A percentile compares a stretch with the other conserved stretches of the same genome.
Conservation (phyloP, 306 rosid species). For the Erythrophleum fordii region DNA sequence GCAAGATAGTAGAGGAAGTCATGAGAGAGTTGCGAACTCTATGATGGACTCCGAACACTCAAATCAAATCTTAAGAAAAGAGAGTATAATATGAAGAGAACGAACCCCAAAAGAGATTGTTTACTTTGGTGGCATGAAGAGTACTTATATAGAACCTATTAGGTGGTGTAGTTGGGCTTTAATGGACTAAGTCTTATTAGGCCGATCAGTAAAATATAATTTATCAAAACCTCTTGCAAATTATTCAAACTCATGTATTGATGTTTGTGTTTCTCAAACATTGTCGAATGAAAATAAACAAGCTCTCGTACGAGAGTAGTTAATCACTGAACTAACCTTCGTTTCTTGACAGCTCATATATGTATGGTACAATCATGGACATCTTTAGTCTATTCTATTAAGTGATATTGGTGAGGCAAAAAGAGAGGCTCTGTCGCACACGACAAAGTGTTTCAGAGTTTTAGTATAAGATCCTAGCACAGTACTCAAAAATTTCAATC, state of each 20-base stretch:
- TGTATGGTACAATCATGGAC: constrained; percentile 3
- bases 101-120: too few relatives aligned
- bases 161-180: too few relatives aligned
- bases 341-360: constrained; percentile 20
- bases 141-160: too few relatives aligned
- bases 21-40: too few relatives aligned
- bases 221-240: neutral
- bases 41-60: too few relatives aligned
- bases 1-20: too few relatives aligned
- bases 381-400: neutral
- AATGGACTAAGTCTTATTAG: too few relatives aligned
- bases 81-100: too few relatives aligned
- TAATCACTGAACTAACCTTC: neutral
- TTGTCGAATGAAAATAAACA: neutral
- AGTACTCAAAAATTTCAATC: neutral
- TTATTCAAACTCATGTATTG: neutral
- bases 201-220: too few relatives aligned
- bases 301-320: neutral
- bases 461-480: neutral
- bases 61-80: too few relatives aligned
- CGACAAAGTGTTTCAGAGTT: neutral
- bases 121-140: neutral
- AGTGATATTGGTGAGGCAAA: neutral
- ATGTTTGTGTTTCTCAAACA: neutral
- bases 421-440: neutral